Evolutionary conservation across 208 protist genomes (phyloP).

Genomic region (Crithidia fasciculata): DNA sequence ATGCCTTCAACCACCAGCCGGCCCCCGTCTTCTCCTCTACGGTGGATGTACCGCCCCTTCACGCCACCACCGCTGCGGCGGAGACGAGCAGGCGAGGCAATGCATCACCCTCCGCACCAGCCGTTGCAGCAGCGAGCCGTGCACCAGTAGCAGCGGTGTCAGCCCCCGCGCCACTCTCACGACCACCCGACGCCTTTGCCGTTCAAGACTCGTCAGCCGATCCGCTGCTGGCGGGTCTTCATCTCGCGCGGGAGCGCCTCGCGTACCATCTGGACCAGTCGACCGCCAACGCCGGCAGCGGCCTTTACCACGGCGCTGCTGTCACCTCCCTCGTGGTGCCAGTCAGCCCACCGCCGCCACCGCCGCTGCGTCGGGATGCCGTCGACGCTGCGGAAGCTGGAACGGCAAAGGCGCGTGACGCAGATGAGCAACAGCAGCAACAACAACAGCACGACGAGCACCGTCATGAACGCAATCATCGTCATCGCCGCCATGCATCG

Average conservation of each 20-base stretch:
- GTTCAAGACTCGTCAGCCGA: slow-evolving; percentile 2
- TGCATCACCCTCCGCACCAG: neutral
- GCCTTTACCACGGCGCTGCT: slow-evolving; percentile 15
- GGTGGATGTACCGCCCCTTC: neutral
- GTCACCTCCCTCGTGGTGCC: slow-evolving; percentile 15
- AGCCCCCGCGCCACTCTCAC: neutral
- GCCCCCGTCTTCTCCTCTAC: slow-evolving; percentile 8
- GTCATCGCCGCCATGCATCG: too few species aligned
- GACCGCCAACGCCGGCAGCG: neutral
- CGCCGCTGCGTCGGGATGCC: slow-evolving; percentile 14
- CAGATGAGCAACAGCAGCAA: neutral
- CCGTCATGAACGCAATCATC: too few species aligned
- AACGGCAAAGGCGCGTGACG: neutral
- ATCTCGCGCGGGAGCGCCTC: slow-evolving; percentile 20
- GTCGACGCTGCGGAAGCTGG: slow-evolving; percentile 9
- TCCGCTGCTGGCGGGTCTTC: slow-evolving; percentile 8
- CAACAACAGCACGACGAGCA: neutral
- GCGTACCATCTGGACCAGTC: neutral
- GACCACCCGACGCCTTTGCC: slow-evolving; percentile 17
- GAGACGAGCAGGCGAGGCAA: neutral
- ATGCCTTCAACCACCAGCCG: neutral
- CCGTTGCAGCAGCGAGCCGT: neutral
- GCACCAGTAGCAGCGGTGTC: neutral
- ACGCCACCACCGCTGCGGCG: neutral
- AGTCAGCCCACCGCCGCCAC: neutral